Evolutionary conservation across 2,329 filamentous ascomycete genomes (phyloP).

Genomic region (Arthroderma sp.): DNA sequence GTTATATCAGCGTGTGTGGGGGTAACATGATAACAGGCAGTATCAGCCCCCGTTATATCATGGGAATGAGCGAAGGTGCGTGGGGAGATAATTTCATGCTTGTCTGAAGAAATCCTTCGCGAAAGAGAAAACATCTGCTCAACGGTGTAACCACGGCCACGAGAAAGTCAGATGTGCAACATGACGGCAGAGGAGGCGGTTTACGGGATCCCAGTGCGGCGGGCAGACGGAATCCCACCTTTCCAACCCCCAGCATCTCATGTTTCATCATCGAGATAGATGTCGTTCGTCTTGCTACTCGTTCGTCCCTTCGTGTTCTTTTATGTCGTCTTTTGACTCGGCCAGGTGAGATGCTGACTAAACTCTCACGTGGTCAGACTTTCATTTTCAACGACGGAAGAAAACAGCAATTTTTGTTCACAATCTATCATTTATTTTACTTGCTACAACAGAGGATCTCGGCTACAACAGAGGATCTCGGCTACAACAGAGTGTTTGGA

Average conservation of each 20-base stretch:
- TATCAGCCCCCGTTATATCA: neutral
- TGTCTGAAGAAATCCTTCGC: neutral
- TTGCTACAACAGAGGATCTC: too few relatives aligned
- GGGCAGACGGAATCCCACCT: neutral
- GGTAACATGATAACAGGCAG: neutral
- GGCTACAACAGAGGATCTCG: too few relatives aligned
- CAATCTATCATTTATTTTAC: too few relatives aligned
- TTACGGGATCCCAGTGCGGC: neutral
- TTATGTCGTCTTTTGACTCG: neutral
- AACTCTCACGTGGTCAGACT: neutral
- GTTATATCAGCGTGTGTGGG: neutral
- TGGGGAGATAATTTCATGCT: neutral
- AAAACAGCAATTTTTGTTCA: too few relatives aligned
- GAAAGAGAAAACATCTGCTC: neutral
- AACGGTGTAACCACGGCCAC: constrained; percentile 1
- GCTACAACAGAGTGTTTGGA: too few relatives aligned
- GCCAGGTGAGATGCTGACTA: neutral
- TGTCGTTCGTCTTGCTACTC: neutral
- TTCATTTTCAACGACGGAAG: neutral
- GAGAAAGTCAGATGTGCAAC: neutral
- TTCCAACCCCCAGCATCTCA: neutral
- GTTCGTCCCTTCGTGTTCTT: neutral
- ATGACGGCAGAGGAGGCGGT: neutral
- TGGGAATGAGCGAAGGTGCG: neutral
- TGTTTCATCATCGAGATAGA: neutral